These are phyloP conservation scores for Ceratocystis colombiana DNA, from an alignment of 2,329 filamentous ascomycete species.

Conservation along the genomic window DNA sequence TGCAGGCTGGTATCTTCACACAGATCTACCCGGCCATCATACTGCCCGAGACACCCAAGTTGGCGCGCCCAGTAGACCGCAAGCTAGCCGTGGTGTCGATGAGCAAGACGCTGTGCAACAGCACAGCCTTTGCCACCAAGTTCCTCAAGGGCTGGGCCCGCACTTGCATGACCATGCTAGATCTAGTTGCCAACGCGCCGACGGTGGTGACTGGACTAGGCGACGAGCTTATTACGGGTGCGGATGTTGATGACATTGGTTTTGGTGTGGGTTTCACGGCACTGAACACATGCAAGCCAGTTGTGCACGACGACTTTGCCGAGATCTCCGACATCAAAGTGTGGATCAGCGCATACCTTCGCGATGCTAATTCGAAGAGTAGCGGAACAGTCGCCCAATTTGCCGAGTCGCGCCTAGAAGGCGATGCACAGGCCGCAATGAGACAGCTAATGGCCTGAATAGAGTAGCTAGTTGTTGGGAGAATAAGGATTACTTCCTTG, in stretches of 20 bases:
- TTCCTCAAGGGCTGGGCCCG: slow-evolving; percentile 86
- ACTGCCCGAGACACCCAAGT: slow-evolving; percentile 77
- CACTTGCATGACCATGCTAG: slow-evolving; percentile 80
- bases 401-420: slow-evolving; percentile 58
- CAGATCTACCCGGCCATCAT: slow-evolving; percentile 80
- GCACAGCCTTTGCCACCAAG: slow-evolving; percentile 66
- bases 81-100: slow-evolving; percentile 90
- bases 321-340: slow-evolving; percentile 70
- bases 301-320: slow-evolving; percentile 69
- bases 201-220: slow-evolving; percentile 52
- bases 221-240: slow-evolving; percentile 70
- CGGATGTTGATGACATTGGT: slow-evolving; percentile 86
- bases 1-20: slow-evolving; percentile 71
- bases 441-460: slow-evolving; percentile 19
- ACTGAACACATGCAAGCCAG: slow-evolving; percentile 76
- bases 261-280: slow-evolving; percentile 93
- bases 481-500: not conserved
- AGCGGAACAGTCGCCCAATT: slow-evolving; percentile 60
- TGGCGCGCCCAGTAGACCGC: slow-evolving; percentile 77
- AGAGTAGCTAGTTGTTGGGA: not conserved
- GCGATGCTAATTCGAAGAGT: slow-evolving; percentile 64
- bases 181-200: slow-evolving; percentile 80
- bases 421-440: slow-evolving; percentile 35
- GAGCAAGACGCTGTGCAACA: slow-evolving; percentile 83
- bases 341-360: slow-evolving; percentile 75